Percentiles rank a stretch among this genome's conserved stretches.
Evolutionary conservation across 2,329 filamentous ascomycete species (phyloP).

Genomic region (Colletotrichum eleusines): DNA sequence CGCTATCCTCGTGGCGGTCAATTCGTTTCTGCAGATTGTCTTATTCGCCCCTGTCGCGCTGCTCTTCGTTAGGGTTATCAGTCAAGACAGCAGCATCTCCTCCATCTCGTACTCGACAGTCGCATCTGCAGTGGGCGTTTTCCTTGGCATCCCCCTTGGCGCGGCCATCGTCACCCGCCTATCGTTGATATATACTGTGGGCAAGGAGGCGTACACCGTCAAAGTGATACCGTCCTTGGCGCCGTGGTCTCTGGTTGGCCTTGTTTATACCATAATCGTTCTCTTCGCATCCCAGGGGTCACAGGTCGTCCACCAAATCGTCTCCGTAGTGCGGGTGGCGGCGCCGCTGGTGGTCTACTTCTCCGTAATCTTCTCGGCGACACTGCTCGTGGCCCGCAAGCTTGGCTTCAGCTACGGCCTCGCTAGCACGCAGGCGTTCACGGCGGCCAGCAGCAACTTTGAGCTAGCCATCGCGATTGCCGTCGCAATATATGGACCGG

Average conservation of each 20-base stretch:
- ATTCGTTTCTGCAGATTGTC: slow-evolving; percentile 80
- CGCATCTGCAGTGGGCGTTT: slow-evolving; percentile 84
- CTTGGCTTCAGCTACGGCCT: slow-evolving; percentile 81
- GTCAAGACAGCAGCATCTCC: slow-evolving; percentile 55
- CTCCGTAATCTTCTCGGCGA: slow-evolving; percentile 77
- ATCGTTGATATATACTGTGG: slow-evolving; percentile 64
- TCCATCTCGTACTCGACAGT: slow-evolving; percentile 72
- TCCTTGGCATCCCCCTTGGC: slow-evolving; percentile 85
- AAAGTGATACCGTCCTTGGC: slow-evolving; percentile 77
- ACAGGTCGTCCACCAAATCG: slow-evolving; percentile 84
- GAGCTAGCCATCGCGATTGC: slow-evolving; percentile 92
- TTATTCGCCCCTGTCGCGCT: slow-evolving; percentile 78
- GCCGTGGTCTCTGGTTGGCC: slow-evolving; percentile 83
- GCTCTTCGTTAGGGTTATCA: slow-evolving; percentile 78
- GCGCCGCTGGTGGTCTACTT: slow-evolving; percentile 89
- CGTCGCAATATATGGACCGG: slow-evolving; percentile 81
- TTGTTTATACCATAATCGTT: slow-evolving; percentile 88
- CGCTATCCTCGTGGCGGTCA: slow-evolving; percentile 81
- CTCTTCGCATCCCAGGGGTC: slow-evolving; percentile 86
- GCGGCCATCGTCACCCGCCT: slow-evolving; percentile 84
- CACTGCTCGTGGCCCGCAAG: slow-evolving; percentile 70
- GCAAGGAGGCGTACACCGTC: slow-evolving; percentile 72
- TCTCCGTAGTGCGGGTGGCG: slow-evolving; percentile 83
- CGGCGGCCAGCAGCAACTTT: slow-evolving; percentile 92
- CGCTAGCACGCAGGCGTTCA: slow-evolving; percentile 84